Percentiles rank a stretch among this genome's conserved stretches.
These are phyloP conservation scores for Lachnellula arida DNA, from an alignment of 2,329 filamentous ascomycete genomes.

Conservation along the genomic window DNA sequence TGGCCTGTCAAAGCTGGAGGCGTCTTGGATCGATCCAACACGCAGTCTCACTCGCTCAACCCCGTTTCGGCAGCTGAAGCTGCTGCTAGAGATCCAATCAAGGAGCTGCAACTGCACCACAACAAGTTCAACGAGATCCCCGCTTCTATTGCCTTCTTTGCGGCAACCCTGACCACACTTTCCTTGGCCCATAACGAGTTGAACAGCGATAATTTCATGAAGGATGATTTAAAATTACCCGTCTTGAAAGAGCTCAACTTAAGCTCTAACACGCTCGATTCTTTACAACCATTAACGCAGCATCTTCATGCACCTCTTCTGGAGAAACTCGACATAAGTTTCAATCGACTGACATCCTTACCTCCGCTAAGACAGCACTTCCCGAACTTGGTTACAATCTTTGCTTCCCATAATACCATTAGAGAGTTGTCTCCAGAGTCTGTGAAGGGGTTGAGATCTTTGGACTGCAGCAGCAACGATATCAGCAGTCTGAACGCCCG, in stretches of 20 bases:
- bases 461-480: conserved; percentile 82
- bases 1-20: conserved; percentile 37
- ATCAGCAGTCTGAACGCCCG: conserved; percentile 76
- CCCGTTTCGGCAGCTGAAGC: conserved; percentile 53
- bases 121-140: conserved; percentile 73
- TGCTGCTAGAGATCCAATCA: conserved; percentile 47
- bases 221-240: conserved; percentile 63
- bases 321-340: conserved; percentile 72
- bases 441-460: conserved; percentile 67
- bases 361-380: conserved; percentile 64
- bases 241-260: conserved; percentile 74
- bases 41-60: conserved; percentile 56
- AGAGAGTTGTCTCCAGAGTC: conserved; percentile 66
- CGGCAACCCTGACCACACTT: conserved; percentile 64
- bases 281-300: conserved; percentile 59
- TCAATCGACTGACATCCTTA: conserved; percentile 72
- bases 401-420: conserved; percentile 77
- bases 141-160: conserved; percentile 63
- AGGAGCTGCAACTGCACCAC: conserved; percentile 65
- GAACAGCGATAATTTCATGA: conserved; percentile 59
- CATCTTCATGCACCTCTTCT: conserved; percentile 70
- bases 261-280: conserved; percentile 66
- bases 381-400: conserved; percentile 63
- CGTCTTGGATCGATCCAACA: conserved; percentile 65
- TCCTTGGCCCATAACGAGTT: conserved; percentile 74